Base-by-base conservation (phyloP, 1,284 basidiomycete species). In the Marasmius sp. region DNA sequence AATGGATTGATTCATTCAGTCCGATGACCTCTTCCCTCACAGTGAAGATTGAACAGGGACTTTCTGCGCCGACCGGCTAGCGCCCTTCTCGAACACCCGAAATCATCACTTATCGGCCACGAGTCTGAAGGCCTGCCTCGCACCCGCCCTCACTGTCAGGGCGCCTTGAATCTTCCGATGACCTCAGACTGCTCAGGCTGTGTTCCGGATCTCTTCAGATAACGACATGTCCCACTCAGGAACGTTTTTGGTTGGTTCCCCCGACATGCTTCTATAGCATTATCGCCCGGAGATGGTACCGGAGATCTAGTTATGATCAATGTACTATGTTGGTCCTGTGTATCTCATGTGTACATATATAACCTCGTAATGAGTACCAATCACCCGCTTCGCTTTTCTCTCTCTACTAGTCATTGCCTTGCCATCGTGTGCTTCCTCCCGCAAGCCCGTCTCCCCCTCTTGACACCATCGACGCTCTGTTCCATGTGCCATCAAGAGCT, bases 401-500 rank as follows among this genome's bases (percentile, higher is more conserved):
- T 20, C 45, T 11, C 16, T n/a, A 8, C 45, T 20, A 14, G 9
- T 47, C 7, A 18, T 10, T 18, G 45, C n/a, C 45, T 14, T 18
- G 9, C 45, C 7, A 47, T 47, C 20, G 11, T 43, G 41, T n/a
- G n/a, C 11, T 12, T 43, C 41, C 12, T n/a, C 41, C 45, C 27
- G 27, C 27, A 27, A 27, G 27, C 5, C 16, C 45, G 45, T n/a
- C 20, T 8, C 16, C 45, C 8, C 16, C 9, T n/a, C 45, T 47
- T 18, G 16, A 8, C 45, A 47, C 16, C 20, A 16, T 18, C 16
- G 16, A 16, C 9, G 16, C 16, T 20, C 45, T 20, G 45, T n/a
- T n/a, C 45, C 8, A 81, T 81, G 80, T 81, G 80, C 59, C 74
- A 66, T 64, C 76, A 78, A 71, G 80, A 82, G 73, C 76, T 78